Evolutionary conservation across 345 rosid species (phyloP).

Genomic region (Linum usitatissimum): DNA sequence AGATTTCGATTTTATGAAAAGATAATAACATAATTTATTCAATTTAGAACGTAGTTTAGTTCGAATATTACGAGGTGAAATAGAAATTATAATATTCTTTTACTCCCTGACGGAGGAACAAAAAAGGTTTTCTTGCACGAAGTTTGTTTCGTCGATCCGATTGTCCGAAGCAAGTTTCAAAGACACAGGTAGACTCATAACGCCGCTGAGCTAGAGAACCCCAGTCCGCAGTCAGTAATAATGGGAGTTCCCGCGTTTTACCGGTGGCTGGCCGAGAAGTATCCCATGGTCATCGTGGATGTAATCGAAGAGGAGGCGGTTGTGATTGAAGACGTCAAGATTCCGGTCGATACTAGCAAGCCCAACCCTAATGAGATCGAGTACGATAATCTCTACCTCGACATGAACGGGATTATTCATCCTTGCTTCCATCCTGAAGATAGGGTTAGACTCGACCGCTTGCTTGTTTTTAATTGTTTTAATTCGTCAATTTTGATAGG

Average conservation of each 20-base stretch:
- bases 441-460: slow-evolving; percentile 30
- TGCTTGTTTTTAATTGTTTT: neutral
- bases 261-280: slow-evolving; percentile 85
- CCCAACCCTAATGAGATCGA: slow-evolving; percentile 75
- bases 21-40: too few relatives aligned
- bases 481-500: too few relatives aligned
- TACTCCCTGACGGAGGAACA: too few relatives aligned
- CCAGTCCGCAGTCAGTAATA: neutral
- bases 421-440: slow-evolving; percentile 99
- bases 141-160: slow-evolving; percentile 2
- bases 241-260: slow-evolving; percentile 98
- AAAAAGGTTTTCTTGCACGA: too few relatives aligned
- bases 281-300: slow-evolving; percentile 61
- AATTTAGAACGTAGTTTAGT: too few relatives aligned
- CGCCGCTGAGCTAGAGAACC: slow-evolving; percentile 2
- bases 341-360: slow-evolving; percentile 75
- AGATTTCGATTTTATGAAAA: too few relatives aligned
- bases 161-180: too few relatives aligned
- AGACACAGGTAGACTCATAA: too few relatives aligned
- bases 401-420: slow-evolving; percentile 96
- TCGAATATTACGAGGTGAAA: too few relatives aligned
- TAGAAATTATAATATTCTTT: too few relatives aligned
- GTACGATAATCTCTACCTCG: slow-evolving; percentile 89
- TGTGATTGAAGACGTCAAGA: slow-evolving; percentile 42
- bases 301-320: slow-evolving; percentile 82